Evolutionary conservation across 2,329 filamentous ascomycete species (phyloP).

Genomic region (Nothophaeocryptopus gaeumannii): DNA sequence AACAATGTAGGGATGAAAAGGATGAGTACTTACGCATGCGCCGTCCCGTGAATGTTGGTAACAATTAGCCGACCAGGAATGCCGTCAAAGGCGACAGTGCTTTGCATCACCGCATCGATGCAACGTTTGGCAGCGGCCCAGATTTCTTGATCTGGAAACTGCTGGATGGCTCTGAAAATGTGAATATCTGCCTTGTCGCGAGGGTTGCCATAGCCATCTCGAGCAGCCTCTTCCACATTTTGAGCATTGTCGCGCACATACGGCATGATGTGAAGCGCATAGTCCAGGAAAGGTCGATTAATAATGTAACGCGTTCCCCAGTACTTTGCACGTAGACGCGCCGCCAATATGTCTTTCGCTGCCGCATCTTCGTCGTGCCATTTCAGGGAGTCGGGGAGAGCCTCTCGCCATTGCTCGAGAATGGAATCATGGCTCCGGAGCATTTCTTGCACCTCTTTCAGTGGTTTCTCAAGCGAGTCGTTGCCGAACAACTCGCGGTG

Average conservation of each 20-base stretch:
- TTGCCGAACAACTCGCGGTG: constrained; percentile 55
- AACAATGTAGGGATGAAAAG: neutral
- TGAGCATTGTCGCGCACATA: constrained; percentile 23
- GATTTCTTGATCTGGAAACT: constrained; percentile 28
- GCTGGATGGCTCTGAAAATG: constrained; percentile 36
- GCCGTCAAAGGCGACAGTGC: constrained; percentile 79
- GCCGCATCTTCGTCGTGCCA: constrained; percentile 69
- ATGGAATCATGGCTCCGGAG: constrained; percentile 33
- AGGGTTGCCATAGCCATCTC: constrained; percentile 31
- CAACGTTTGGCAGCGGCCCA: constrained; percentile 46
- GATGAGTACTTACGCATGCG: constrained; percentile 88
- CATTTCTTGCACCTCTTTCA: constrained; percentile 28
- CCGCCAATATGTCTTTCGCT: constrained; percentile 71
- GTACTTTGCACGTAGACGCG: constrained; percentile 86
- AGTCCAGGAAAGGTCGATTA: constrained; percentile 71
- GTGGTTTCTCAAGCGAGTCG: constrained; percentile 25
- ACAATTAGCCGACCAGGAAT: constrained; percentile 68
- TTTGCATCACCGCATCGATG: constrained; percentile 73
- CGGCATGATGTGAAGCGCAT: constrained; percentile 53
- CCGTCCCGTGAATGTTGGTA: constrained; percentile 94
- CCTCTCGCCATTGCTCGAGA: constrained; percentile 54
- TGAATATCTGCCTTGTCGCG: constrained; percentile 35
- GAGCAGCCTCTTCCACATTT: constrained; percentile 27
- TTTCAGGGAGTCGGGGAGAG: constrained; percentile 52
- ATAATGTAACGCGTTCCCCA: constrained; percentile 91